phyloP scores from a whole-genome alignment of 148 eudicot genomes.

The Simmondsia chinensis region DNA sequence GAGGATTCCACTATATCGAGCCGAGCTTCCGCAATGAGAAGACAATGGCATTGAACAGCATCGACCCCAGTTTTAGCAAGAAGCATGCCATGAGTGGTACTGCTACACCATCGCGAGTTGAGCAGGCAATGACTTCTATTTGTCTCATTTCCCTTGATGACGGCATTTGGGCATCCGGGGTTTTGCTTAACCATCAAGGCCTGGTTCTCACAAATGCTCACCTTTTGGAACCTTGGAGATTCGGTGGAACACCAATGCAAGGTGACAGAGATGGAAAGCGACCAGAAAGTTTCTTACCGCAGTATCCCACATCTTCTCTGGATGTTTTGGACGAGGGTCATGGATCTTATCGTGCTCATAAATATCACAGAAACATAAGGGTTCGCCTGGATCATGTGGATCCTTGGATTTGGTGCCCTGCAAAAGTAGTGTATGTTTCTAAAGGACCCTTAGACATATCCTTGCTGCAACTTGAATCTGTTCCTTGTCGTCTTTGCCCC shows the following conservation, averaged over 20 bases:
- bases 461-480: constrained; percentile 61
- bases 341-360: constrained; percentile 10
- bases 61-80: constrained; percentile 9
- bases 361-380: constrained; percentile 30
- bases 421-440: constrained; percentile 66
- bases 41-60: constrained; percentile 12
- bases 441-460: constrained; percentile 86
- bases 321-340: constrained; percentile 18
- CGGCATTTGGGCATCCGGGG: constrained; percentile 95
- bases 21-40: constrained; percentile 15
- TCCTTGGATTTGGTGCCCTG: constrained; percentile 81
- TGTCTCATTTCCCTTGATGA: constrained; percentile 72
- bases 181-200: constrained; percentile 72
- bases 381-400: constrained; percentile 65
- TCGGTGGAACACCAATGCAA: constrained; percentile 36
- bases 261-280: constrained; percentile 24
- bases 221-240: constrained; percentile 96
- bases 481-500: constrained; percentile 59
- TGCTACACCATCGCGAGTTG: constrained; percentile 31
- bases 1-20: constrained; percentile 8
- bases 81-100: constrained; percentile 12
- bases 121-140: constrained; percentile 55
- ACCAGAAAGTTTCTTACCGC: constrained; percentile 12
- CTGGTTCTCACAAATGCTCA: constrained; percentile 96
- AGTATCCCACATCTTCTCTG: constrained; percentile 24